phyloP scores from a whole-genome alignment of 2,329 filamentous ascomycete genomes.

The Talaromyces sp. region DNA sequence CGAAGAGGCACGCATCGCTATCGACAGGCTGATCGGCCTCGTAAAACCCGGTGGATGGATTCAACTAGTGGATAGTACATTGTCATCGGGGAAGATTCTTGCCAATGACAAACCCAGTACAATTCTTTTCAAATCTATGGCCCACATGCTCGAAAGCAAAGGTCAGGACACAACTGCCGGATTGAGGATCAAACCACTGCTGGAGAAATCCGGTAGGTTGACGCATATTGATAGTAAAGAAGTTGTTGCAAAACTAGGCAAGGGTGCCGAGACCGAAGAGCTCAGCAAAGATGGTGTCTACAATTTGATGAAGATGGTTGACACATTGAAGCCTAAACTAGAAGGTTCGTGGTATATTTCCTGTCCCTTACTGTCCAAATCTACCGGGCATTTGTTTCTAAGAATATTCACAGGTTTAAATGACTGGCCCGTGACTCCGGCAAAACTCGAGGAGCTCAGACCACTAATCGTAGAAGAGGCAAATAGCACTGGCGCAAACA shows the following conservation, averaged over 20 bases:
- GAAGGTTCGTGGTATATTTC: background rate
- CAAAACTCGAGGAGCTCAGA: constrained; percentile 3
- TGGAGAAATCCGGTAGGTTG: background rate
- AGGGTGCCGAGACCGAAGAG: background rate
- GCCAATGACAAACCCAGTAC: constrained; percentile 4
- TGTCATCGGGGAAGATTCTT: background rate
- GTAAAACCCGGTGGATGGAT: constrained; percentile 31
- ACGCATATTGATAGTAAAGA: background rate
- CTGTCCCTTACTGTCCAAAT: background rate
- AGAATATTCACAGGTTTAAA: background rate
- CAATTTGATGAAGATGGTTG: constrained; percentile 13
- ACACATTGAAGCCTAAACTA: constrained; percentile 11
- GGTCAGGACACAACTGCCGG: constrained; percentile 11
- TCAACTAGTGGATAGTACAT: constrained; percentile 31
- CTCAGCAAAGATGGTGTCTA: constrained; percentile 2
- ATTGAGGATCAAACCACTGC: background rate
- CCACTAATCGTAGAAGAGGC: constrained; percentile 6
- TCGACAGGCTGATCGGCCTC: constrained; percentile 9
- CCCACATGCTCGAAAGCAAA: constrained; percentile 9
- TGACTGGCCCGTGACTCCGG: background rate
- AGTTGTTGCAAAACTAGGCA: constrained; percentile 4
- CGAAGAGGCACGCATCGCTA: constrained; percentile 4
- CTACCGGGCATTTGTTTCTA: background rate
- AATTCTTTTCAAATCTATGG: constrained; percentile 12
- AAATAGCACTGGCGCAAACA: background rate